phyloP scores from a whole-genome alignment of 768 basidiomycete species.

The Russula sp. region DNA sequence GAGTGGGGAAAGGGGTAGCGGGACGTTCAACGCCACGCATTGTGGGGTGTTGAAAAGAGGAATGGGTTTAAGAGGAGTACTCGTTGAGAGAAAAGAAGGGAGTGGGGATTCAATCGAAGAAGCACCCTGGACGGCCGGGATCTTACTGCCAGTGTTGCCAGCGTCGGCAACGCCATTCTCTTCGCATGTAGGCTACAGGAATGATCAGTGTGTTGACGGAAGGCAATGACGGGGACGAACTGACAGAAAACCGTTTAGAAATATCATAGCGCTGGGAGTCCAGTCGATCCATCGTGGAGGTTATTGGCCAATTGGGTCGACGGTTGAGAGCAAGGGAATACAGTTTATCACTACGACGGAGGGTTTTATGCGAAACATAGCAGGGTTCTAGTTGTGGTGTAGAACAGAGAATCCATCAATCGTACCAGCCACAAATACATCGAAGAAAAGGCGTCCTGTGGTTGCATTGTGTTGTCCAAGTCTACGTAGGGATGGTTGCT shows the following conservation, averaged over 20 bases:
- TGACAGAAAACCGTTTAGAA: slow-evolving; percentile 2
- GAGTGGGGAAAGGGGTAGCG: background rate
- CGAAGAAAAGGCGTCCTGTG: background rate
- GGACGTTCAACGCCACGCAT: too few relatives aligned
- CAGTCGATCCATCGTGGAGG: background rate
- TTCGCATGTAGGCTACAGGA: slow-evolving; percentile 2
- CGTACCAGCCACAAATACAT: slow-evolving; percentile 12
- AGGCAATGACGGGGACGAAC: background rate
- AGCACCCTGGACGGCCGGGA: background rate
- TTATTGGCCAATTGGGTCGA: background rate
- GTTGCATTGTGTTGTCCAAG: slow-evolving; percentile 5
- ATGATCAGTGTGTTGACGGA: background rate
- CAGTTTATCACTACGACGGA: background rate
- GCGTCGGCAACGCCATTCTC: background rate
- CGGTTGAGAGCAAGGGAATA: background rate
- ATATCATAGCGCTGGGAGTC: slow-evolving; percentile 18
- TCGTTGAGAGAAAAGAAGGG: too few relatives aligned
- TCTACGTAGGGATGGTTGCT: background rate
- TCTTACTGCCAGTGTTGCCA: background rate
- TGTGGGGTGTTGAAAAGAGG: too few relatives aligned
- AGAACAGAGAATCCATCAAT: slow-evolving; percentile 1
- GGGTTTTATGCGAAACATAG: background rate
- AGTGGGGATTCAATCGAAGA: slow-evolving; percentile 4
- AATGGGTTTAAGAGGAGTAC: too few relatives aligned
- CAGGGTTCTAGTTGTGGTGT: background rate